These are phyloP conservation scores for Cucurbita moschata DNA, from an alignment of 306 rosid species.

Conservation along the genomic window DNA sequence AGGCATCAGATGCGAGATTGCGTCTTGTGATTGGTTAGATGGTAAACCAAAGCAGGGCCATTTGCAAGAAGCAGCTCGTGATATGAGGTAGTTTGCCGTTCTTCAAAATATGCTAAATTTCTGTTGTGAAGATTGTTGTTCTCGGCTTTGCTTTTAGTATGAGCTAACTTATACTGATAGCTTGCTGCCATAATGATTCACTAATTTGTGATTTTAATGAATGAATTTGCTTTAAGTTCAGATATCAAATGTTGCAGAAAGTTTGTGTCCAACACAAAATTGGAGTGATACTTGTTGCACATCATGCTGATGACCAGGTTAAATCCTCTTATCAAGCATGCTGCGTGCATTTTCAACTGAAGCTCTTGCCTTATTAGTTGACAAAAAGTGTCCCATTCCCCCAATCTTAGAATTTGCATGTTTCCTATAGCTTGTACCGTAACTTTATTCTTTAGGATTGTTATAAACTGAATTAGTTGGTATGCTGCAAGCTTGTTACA, in stretches of 20 bases:
- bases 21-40: conserved; percentile 55
- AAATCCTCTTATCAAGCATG: conserved; percentile 4
- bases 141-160: not conserved
- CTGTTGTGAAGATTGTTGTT: not conserved
- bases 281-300: conserved; percentile 66
- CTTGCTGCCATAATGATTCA: not conserved
- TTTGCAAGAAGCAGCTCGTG: conserved; percentile 92
- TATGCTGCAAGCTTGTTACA: conserved; percentile 18
- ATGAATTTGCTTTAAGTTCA: conserved; percentile 19
- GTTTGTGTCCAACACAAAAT: conserved; percentile 52
- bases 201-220: not conserved
- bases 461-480: conserved; percentile 13
- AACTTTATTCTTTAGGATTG: conserved; percentile 4
- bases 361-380: not conserved
- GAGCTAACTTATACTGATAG: not conserved
- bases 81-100: conserved; percentile 45
- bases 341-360: not conserved
- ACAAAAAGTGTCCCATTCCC: not conserved
- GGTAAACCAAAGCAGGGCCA: conserved; percentile 86
- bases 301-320: conserved; percentile 97
- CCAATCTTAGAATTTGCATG: not conserved
- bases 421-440: not conserved
- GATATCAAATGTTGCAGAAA: conserved; percentile 63
- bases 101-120: not conserved
- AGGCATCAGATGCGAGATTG: conserved; percentile 75